phyloP scores from a whole-genome alignment of 2,329 filamentous ascomycete species.

The Trichoderma sp. region DNA sequence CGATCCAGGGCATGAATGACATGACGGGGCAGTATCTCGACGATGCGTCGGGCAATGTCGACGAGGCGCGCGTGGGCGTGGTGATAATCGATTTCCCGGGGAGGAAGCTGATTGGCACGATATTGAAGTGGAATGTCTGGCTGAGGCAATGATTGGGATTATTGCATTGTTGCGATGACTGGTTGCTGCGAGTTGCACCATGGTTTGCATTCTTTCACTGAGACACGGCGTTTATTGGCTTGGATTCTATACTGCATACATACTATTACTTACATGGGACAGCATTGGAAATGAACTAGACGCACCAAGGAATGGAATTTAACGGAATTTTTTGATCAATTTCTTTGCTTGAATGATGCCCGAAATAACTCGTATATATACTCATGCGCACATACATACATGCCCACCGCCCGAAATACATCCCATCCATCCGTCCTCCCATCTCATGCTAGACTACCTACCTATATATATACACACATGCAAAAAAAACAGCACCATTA shows the following conservation, averaged over 20 bases:
- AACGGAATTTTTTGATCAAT: not conserved
- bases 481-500: constrained; percentile 4
- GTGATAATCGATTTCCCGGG: constrained; percentile 55
- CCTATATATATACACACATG: constrained; percentile 16
- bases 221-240: constrained; percentile 10
- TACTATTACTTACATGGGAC: not conserved
- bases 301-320: not conserved
- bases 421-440: not conserved
- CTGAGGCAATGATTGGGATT: constrained; percentile 20
- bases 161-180: not conserved
- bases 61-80: constrained; percentile 44
- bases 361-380: not conserved
- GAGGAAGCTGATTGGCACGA: constrained; percentile 43
- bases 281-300: not conserved
- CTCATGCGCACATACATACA: constrained; percentile 10
- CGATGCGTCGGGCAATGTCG: constrained; percentile 33
- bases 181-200: not conserved
- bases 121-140: constrained; percentile 45
- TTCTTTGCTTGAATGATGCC: not conserved
- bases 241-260: not conserved
- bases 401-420: not conserved
- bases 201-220: constrained; percentile 12
- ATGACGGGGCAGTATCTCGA: constrained; percentile 49
- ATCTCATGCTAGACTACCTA: not conserved
- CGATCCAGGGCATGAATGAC: constrained; percentile 52